A percentile compares a stretch with the other conserved stretches of the same genome.
These are phyloP conservation scores for Micractinium sp. DNA, from an alignment of 139 green algal species.

Conservation along the genomic window DNA sequence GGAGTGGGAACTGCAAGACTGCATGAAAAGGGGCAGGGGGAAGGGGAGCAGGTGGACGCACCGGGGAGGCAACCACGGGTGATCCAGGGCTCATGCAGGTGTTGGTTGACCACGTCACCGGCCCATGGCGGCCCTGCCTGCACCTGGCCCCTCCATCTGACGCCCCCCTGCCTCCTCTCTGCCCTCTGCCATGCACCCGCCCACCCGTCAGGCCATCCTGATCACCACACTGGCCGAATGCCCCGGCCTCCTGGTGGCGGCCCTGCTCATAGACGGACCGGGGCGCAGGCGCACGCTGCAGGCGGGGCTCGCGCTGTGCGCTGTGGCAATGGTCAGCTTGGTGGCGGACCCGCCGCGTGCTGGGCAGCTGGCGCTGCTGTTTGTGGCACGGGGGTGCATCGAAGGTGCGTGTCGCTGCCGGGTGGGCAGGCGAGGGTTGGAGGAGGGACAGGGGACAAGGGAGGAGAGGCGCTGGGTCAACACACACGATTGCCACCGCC, in stretches of 20 bases:
- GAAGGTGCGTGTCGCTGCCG: constrained; percentile 69
- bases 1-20: background rate
- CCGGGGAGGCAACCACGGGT: too few species aligned
- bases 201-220: constrained; percentile 51
- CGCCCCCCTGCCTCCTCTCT: background rate
- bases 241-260: constrained; percentile 43
- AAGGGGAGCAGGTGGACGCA: too few species aligned
- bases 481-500: background rate
- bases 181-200: background rate
- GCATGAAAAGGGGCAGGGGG: background rate
- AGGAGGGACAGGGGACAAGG: too few species aligned
- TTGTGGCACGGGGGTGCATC: constrained; percentile 60
- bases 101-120: background rate
- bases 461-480: background rate
- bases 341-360: background rate
- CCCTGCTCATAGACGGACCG: constrained; percentile 30
- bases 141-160: background rate
- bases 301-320: constrained; percentile 20
- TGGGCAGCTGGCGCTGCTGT: constrained; percentile 59
- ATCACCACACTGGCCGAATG: constrained; percentile 49
- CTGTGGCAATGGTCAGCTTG: constrained; percentile 7
- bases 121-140: background rate
- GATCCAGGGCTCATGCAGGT: background rate
- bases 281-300: constrained; percentile 36
- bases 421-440: too few species aligned